A percentile compares a stretch with the other conserved stretches of the same genome.
Evolutionary conservation across 2,329 filamentous ascomycete species (phyloP).

Genomic region (Calonectria naviculata): DNA sequence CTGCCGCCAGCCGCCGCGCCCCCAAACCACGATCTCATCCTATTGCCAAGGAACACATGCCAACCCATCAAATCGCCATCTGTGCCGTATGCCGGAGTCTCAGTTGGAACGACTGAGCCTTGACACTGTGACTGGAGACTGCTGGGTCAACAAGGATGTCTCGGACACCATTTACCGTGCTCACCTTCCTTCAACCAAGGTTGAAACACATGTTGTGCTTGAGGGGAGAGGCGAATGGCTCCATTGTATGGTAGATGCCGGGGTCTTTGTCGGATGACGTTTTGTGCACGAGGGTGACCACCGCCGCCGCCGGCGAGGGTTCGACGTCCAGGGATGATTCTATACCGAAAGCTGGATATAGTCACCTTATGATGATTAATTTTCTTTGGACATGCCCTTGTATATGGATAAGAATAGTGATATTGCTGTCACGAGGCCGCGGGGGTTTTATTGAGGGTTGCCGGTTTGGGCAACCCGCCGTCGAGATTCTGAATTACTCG

Average conservation of each 20-base stretch:
- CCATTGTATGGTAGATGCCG: background rate
- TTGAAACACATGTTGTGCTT: background rate
- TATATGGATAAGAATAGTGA: background rate
- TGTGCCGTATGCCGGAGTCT: conserved; percentile 11
- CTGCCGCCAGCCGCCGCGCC: background rate
- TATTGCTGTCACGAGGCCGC: background rate
- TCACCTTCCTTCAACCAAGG: conserved; percentile 5
- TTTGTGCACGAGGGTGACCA: background rate
- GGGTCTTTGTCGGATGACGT: background rate
- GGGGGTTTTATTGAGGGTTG: background rate
- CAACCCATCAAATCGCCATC: background rate
- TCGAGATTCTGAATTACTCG: too few relatives aligned
- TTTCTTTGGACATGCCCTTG: background rate
- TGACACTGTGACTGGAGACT: background rate
- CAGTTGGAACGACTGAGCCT: background rate
- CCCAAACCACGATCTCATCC: background rate
- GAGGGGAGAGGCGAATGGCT: background rate
- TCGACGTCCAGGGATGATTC: background rate
- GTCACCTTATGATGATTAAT: background rate
- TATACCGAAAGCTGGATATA: conserved; percentile 1
- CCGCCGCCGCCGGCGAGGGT: background rate
- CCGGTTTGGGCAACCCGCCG: background rate
- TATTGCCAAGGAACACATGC: background rate
- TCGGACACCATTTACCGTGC: conserved; percentile 7
- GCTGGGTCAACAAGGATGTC: conserved; percentile 14